Base-by-base conservation (phyloP, 2,329 filamentous ascomycete genomes). In the Alternaria arborescens region DNA sequence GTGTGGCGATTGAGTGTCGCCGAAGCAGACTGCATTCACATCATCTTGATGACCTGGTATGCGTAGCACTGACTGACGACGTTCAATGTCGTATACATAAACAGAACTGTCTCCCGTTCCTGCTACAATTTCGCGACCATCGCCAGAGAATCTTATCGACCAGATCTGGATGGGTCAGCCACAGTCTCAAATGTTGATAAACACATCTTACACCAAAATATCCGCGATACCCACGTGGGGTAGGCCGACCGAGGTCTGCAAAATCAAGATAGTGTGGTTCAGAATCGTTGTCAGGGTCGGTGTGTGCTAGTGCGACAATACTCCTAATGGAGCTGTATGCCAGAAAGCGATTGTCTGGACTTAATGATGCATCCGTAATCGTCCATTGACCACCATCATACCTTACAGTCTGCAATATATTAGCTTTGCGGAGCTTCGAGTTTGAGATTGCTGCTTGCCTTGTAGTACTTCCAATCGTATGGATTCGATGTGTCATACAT, bases 401-500 rank as follows among this genome's bases (percentile, higher is more conserved):
- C 28, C 84, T 82, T 5, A 93, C 92, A 0, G 91, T 94, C 80
- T 94, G 94, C 81, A 90, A 44, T 1, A 18, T 14, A 28, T 72
- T 43, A 70, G 54, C 30, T 36, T 18, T 38, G 40, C 48, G 36
- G 18, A 11, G 26, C 24, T 36, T 18, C 16, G 42, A 8, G 8
- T 44, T 14, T 22, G 32, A 58, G 34, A 4, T 50, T 52, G 22
- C 26, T 42, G 46, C 66, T 78, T 90, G 92, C 79, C 81, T 97
- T 98, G 83, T 97, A 97, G 78, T 97, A 94, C 76, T 90, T 91
- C 95, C 95, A 99, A 66, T 93, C 87, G 78, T 95, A 97, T 0
- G 94, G 93, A 70, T 97, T 97, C 2, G 92, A 94, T 0, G 95
- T 98, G 77, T 98, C 94, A 79, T 98, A 99, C 92, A 99, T 94